Evolutionary conservation across 805 yeast species (phyloP), one percentile per base, ranked within the genome.

Genomic region (Yamadazyma insecticola): DNA sequence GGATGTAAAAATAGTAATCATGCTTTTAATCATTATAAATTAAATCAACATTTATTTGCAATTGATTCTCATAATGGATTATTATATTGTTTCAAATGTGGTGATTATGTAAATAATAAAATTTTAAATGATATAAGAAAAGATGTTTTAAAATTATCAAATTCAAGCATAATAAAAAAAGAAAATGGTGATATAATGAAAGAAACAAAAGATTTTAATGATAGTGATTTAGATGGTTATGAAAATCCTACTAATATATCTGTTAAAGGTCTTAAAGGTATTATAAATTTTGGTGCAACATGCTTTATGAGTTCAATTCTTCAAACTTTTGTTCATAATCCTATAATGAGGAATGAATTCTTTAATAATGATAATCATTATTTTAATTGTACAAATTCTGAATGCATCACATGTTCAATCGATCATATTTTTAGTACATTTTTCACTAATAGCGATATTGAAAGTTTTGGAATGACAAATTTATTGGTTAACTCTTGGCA

Each of bases 221-320:
- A 15, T n/a, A 15, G 16, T n/a, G 30, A 19, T 6, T 4, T 15
- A 10, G 28, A 43, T 41, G 31, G 58, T 49, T 40, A 23, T 36
- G 11, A 20, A 3, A 40, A 41, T 23, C 84, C 86, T 21, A 53
- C 63, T 13, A 57, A 50, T 44, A 71, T 70, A 31, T 81, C 89
- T 1, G 66, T 76, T 5, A 72, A 78, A n/a, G 97, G 97, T 0
- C 62, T 92, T 13, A 72, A 83, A 31, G 98, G 98, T 3, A 75
- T 92, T 44, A 79, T 87, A 30, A 90, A 90, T 54, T 77, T 90
- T 79, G 99, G 99, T 0, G 84, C 98, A 0, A 92, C 98, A 0
- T 92, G 99, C 62, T 92, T 87, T 61, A 90, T 92, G 86, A 84
- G 95, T 44, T 82, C 90, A 22, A 77, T 89, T n/a, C 58, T 92